Base-by-base conservation (phyloP, 768 basidiomycete species). In the Serendipita sp. region DNA sequence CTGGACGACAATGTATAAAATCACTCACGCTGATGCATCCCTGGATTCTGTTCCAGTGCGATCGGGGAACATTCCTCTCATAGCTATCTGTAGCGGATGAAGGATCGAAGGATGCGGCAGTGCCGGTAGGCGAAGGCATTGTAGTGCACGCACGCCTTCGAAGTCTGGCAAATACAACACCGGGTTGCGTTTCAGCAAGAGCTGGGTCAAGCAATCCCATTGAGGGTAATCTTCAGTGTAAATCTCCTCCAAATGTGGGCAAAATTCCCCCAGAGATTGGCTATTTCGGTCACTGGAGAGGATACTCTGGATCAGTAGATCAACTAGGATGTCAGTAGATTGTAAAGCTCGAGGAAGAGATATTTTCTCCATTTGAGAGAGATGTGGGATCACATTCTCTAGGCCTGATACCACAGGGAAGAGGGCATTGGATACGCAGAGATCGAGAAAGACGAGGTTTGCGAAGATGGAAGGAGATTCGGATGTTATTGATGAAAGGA, bases 71-170 rank as follows among this genome's bases (percentile, higher is more conserved):
- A 23, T 60, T 23, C 56, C 56, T 16, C 23, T 28, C 34, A 60
- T 3, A 1, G 56, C 56, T 35, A 8, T n/a, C 35, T 60, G 56
- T 11, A 60, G 16, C 34, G 28, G 23, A 10, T 2, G 28, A 28
- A 60, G 34, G n/a, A 60, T 60, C 1, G 56, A 60, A n/a, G 56
- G 56, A 60, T 60, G 56, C 16, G 56, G 56, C 8, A 60, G 28
- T 1, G 28, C 56, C 8, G 56, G 56, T 32, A 60, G 34, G 16
- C 8, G 16, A 28, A 60, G 35, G 10, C 35, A 30, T 38, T 23
- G 10, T 36, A 60, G 35, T 1, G 56, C 23, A 32, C 23, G 28
- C 10, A 10, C 23, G 4, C 35, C 23, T 32, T 32, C 1, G 10
- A 23, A 11, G 16, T n/a, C 23, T 32, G 23, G 10, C 4, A 32